These are phyloP conservation scores for grape (Vitis vinifera) DNA, from an alignment of 164 flowering plant genomes.

Conservation along the genomic window ASM3070453v1 NC_081816.1:9822001-9822500, in stretches of 20 bases:
- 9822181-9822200: slow-evolving; percentile 84
- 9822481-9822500: slow-evolving; percentile 13
- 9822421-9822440: slow-evolving; percentile 7
- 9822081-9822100: slow-evolving; percentile 55
- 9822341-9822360: slow-evolving; percentile 84
- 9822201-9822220: slow-evolving; percentile 68
- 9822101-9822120: slow-evolving; percentile 83
- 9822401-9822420: slow-evolving; percentile 12
- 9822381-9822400: slow-evolving; percentile 48
- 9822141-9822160: slow-evolving; percentile 58
- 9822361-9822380: slow-evolving; percentile 83
- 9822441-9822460: slow-evolving; percentile 21
- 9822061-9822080: background rate
- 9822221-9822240: slow-evolving; percentile 64
- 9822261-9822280: slow-evolving; percentile 64
- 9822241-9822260: slow-evolving; percentile 78
- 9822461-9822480: slow-evolving; percentile 17
- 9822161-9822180: slow-evolving; percentile 80
- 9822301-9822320: slow-evolving; percentile 75
- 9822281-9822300: slow-evolving; percentile 78
- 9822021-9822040: too few relatives aligned
- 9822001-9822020: too few relatives aligned
- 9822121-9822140: slow-evolving; percentile 71
- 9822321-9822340: slow-evolving; percentile 64
- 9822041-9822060: too few relatives aligned